Evolutionary conservation across 306 rosid genomes (phyloP), one percentile per base, ranked within the genome.

Genomic region (Vigna trinervia): DNA sequence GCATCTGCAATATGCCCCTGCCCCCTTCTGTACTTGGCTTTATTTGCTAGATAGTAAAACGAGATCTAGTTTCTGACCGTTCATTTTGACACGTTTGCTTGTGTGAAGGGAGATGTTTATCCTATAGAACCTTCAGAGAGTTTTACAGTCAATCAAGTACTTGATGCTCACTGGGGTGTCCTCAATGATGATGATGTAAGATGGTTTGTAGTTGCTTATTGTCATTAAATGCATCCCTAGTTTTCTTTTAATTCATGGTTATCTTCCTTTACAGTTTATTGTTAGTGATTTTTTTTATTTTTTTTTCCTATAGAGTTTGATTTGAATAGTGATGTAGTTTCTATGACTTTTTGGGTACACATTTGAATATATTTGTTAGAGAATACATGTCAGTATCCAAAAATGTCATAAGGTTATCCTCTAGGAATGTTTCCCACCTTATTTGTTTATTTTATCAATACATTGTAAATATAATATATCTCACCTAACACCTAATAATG

Each of bases 81-180:
- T 52, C 74, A 47, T 73, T 71, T 69, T 76, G 76, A 47, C 52
- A 64, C 38, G 34, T 56, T 67, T 80, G 61, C 59, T 80, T 46
- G 47, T 81, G 63, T 78, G 84, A 81, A 92, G 96, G 97, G 97
- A 76, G 97, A 92, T 80, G 97, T 92, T 82, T 92, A 92, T 89
- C 97, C 97, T 46, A 90, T 84, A 85, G 97, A 92, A 84, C 79
- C 91, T 10, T 85, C 83, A 38, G 91, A 84, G 74, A 74, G 81
- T 71, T 79, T 82, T 79, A n/a, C 85, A n/a, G 48, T 86, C 87
- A 87, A 80, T 48, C 96, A 89, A 87, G 89, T 92, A 77, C 96
- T 90, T 80, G 96, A 90, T 41, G 97, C 96, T 76, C 93, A 92
- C 79, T 92, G 97, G 97, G 97, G 97, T 68, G 93, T 83, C 56